A percentile compares a stretch with the other conserved stretches of the same genome.
These are phyloP conservation scores for Cladosporium halotolerans DNA, from an alignment of 2,329 filamentous ascomycete genomes.

Conservation along the genomic window DNA sequence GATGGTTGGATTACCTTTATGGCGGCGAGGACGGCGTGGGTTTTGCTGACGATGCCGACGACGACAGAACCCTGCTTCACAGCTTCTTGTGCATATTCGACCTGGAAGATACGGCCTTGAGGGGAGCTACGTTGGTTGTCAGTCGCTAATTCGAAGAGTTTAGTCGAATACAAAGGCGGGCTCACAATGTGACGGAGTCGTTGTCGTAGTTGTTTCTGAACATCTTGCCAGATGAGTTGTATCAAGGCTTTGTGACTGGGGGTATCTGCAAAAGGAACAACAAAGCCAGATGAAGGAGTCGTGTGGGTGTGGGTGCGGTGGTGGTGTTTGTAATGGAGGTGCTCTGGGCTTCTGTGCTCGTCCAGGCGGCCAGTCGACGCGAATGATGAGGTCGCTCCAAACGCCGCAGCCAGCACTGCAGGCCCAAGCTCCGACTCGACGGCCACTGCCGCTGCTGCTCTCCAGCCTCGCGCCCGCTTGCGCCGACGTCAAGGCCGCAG, in stretches of 20 bases:
- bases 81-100: slow-evolving; percentile 97
- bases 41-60: slow-evolving; percentile 95
- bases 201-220: slow-evolving; percentile 99
- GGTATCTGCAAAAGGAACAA: neutral
- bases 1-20: slow-evolving; percentile 65
- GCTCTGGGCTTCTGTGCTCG: neutral
- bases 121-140: slow-evolving; percentile 65
- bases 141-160: neutral
- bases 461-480: slow-evolving; percentile 12
- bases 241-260: slow-evolving; percentile 8
- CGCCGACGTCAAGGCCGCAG: slow-evolving; percentile 13
- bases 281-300: neutral
- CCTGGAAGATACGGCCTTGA: slow-evolving; percentile 98
- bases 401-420: neutral
- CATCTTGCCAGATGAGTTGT: slow-evolving; percentile 54
- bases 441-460: neutral
- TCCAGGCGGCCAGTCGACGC: slow-evolving; percentile 12
- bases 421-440: neutral
- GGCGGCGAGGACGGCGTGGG: slow-evolving; percentile 89
- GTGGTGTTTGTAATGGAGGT: neutral
- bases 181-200: slow-evolving; percentile 98
- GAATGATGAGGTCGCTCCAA: slow-evolving; percentile 10
- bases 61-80: slow-evolving; percentile 99
- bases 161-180: slow-evolving; percentile 15
- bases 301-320: slow-evolving; percentile 11